Evolutionary conservation across 2,329 filamentous ascomycete genomes (phyloP).

Genomic region (Penicillium aurantiogriseum): DNA sequence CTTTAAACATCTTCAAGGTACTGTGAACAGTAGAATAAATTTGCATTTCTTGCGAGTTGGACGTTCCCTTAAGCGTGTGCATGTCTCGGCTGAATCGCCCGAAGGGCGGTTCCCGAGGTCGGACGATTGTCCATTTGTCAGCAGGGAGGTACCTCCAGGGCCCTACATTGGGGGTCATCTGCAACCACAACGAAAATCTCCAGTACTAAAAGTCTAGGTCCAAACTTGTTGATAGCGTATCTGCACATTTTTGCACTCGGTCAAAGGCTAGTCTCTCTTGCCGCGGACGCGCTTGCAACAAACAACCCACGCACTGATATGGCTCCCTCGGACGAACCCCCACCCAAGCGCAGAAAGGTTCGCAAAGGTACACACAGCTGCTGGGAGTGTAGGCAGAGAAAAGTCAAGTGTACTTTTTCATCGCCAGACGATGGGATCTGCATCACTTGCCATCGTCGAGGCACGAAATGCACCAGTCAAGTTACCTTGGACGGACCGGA

Average conservation of each 20-base stretch:
- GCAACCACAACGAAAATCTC: neutral
- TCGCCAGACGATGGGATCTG: conserved; percentile 8
- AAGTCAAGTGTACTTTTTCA: conserved; percentile 16
- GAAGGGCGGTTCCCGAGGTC: neutral
- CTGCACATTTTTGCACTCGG: neutral
- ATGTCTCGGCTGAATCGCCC: neutral
- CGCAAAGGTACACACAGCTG: conserved; percentile 30
- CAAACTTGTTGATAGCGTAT: neutral
- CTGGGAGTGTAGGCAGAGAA: conserved; percentile 7
- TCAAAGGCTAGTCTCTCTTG: neutral
- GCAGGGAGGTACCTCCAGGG: too few species aligned
- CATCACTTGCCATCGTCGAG: neutral
- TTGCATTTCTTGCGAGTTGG: neutral
- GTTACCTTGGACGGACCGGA: neutral
- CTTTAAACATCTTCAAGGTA: neutral
- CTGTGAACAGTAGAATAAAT: neutral
- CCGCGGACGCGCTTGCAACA: neutral
- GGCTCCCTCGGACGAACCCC: neutral
- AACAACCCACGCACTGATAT: neutral
- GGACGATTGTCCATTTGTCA: neutral
- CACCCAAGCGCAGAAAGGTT: conserved; percentile 22
- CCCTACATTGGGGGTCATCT: neutral
- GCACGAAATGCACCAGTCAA: conserved; percentile 11
- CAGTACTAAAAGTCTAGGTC: neutral
- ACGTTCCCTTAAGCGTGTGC: neutral